A percentile compares a stretch with the other conserved stretches of the same genome.
Evolutionary conservation across 805 yeast genomes (phyloP).

Genomic region (Pichia pseudocactophila): DNA sequence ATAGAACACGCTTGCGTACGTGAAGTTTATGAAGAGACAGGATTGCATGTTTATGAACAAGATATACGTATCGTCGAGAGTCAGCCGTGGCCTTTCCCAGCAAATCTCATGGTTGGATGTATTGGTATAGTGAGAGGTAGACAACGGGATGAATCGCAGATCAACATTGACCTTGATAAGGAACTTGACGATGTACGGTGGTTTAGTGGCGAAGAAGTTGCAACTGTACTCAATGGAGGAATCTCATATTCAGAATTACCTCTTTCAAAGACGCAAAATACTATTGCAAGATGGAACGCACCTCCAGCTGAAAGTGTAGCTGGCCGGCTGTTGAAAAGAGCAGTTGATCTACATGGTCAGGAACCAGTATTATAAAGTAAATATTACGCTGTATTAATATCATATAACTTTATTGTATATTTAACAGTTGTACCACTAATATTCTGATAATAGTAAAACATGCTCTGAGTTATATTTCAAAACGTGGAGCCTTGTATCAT

Average conservation of each 20-base stretch:
- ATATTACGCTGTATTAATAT: no score
- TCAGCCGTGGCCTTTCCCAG: conserved; percentile 99
- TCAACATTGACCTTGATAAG: conserved; percentile 72
- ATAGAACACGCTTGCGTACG: conserved; percentile 81
- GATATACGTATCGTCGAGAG: conserved; percentile 55
- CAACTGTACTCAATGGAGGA: no score
- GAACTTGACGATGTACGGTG: conserved; percentile 83
- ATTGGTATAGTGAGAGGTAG: conserved; percentile 67
- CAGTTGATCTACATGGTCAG: not conserved
- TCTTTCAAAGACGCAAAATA: not conserved
- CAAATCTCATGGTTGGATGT: conserved; percentile 89
- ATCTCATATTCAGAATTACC: no score
- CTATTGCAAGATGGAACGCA: not conserved
- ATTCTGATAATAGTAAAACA: no score
- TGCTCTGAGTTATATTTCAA: no score
- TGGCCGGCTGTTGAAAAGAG: conserved; percentile 2
- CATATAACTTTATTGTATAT: no score
- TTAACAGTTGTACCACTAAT: no score
- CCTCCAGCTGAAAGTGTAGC: conserved; percentile 9
- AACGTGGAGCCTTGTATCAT: no score
- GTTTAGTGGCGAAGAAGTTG: conserved; percentile 54
- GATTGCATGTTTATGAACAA: conserved; percentile 44
- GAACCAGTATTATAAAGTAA: not conserved
- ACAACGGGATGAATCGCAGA: conserved; percentile 46
- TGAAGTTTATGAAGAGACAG: conserved; percentile 95